phyloP scores from a whole-genome alignment of 768 basidiomycete species.

The Cantharellus cinnabarinus region DNA sequence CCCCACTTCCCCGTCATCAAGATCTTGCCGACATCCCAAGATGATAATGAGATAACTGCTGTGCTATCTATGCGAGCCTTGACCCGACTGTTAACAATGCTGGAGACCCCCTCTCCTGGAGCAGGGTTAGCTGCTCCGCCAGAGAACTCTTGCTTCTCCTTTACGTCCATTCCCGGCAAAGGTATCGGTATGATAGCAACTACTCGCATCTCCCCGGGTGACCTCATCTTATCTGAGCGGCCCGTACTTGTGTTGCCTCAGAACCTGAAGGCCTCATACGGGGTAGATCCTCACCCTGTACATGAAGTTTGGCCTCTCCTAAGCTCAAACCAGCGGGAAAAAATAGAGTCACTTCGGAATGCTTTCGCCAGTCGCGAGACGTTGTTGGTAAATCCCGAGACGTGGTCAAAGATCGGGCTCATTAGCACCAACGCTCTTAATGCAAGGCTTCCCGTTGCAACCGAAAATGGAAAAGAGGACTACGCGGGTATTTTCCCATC shows the following conservation, averaged over 20 bases:
- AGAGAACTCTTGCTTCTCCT: not conserved
- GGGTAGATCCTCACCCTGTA: not conserved
- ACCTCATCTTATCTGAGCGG: not conserved
- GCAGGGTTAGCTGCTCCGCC: no score
- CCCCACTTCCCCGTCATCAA: no score
- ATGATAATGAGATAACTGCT: no score
- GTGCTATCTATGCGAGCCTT: no score
- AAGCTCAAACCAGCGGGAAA: not conserved
- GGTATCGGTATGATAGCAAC: not conserved
- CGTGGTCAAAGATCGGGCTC: not conserved
- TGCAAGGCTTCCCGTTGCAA: not conserved
- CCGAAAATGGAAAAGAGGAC: not conserved
- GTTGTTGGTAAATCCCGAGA: not conserved
- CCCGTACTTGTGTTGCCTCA: not conserved
- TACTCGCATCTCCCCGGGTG: not conserved
- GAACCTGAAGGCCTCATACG: not conserved
- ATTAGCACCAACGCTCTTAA: not conserved
- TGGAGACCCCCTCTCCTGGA: no score
- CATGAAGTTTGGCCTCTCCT: not conserved
- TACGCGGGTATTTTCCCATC: not conserved
- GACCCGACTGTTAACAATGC: no score
- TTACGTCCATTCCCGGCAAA: not conserved
- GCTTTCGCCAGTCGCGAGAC: not conserved
- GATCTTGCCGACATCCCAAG: no score
- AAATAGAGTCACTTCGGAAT: not conserved